Percentiles rank a stretch among this genome's conserved stretches.
Evolutionary conservation across 148 eudicot genomes (phyloP).

Genomic region (Vaccinium myrtillus): DNA sequence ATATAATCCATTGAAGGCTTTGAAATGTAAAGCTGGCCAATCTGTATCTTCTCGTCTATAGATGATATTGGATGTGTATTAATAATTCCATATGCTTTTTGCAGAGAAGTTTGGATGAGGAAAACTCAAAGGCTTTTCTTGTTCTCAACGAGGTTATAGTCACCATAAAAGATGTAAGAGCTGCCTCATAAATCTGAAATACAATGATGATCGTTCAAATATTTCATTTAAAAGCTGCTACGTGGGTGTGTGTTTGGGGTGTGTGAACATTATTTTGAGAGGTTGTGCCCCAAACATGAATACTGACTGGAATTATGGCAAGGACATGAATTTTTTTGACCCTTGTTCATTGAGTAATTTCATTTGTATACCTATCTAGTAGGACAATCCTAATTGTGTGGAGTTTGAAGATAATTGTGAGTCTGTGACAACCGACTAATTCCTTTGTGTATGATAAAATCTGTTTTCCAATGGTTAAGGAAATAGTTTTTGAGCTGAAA

Average conservation of each 20-base stretch:
- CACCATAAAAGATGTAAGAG: constrained; percentile 82
- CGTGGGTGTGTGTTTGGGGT: not conserved
- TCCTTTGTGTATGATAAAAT: not conserved
- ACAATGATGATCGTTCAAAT: not conserved
- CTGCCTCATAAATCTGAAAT: not conserved
- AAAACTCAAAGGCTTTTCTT: constrained; percentile 72
- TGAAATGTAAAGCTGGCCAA: not conserved
- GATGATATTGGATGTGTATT: not conserved
- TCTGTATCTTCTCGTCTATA: not conserved
- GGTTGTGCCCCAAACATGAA: not conserved
- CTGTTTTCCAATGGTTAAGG: not conserved
- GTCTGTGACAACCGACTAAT: no score
- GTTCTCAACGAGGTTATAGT: constrained; percentile 83
- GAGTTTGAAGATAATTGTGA: not conserved
- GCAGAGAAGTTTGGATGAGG: constrained; percentile 64
- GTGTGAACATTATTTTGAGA: not conserved
- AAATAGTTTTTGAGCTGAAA: not conserved
- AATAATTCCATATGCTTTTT: constrained; percentile 1
- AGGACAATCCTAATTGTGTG: not conserved
- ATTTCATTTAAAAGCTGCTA: not conserved
- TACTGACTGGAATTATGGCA: not conserved
- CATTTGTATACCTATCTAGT: not conserved
- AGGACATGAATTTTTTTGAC: not conserved
- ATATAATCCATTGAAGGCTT: not conserved
- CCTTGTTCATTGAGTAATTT: not conserved